Base-by-base conservation (phyloP, 2,329 filamentous ascomycete species). In the Diaporthe humulicola region DNA sequence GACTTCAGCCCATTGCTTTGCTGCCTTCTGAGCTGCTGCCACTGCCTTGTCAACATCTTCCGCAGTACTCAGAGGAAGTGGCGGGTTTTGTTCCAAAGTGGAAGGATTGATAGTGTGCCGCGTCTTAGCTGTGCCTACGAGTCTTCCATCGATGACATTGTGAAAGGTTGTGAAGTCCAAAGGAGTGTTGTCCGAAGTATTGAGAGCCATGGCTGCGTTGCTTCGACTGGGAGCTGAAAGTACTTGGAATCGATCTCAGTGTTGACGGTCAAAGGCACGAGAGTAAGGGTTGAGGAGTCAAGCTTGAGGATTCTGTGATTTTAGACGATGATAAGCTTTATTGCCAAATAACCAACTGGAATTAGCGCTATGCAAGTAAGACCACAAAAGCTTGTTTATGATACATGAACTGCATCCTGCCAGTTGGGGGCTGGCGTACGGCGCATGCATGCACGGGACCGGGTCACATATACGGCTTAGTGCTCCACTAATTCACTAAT, bases 121-220 rank as follows among this genome's bases (percentile, higher is more conserved):
- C 38, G 30, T 71, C 45, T 71, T 57, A 28, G 19, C 30, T 17
- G 28, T 56, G 38, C 38, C 38, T 9, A 30, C 54, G 30, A 42
- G 25, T 42, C 58, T 52, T 33, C 67, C 67, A 42, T 56, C 67
- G 38, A 71, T 71, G 33, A 57, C 54, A 71, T 71, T 71, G 33
- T 42, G 58, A 12, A 61, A 61, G 14, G 58, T 61, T 30, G 58
- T 61, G 6, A 61, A 61, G 38, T 61, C 58, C 38, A 56, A 71
- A n/a, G 33, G 28, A 42, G 58, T 61, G 58, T 25, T 28, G 38
- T 61, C 42, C 7, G 58, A 42, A 45, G 12, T 28, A 28, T 61
- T 42, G 38, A n/a, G 12, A 42, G 58, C 58, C 58, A 61, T 61
- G 38, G 22, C 58, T 61, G 38, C 36, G 33, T 61, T 30, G n/a